Evolutionary conservation across 805 yeast genomes (phyloP).

Genomic region (Ogataea sp.): DNA sequence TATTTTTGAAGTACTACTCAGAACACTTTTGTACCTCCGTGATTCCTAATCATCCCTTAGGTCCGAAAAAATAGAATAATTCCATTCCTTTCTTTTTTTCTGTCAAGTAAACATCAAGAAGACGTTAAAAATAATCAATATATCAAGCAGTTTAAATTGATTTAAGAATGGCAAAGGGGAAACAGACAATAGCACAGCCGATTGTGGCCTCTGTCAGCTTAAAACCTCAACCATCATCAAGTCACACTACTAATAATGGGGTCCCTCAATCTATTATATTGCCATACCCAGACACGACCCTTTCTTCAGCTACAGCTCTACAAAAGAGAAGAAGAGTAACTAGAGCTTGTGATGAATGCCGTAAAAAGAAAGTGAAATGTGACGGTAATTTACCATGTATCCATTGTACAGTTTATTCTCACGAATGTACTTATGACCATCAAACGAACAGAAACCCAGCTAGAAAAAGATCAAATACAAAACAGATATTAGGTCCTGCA

Average conservation of each 20-base stretch:
- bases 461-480: constrained; percentile 25
- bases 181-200: background rate
- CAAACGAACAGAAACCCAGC: constrained; percentile 43
- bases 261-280: background rate
- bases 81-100: too few species aligned
- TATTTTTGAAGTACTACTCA: too few species aligned
- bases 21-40: too few species aligned
- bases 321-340: constrained; percentile 31
- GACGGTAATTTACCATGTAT: constrained; percentile 43
- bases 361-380: constrained; percentile 44
- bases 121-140: too few species aligned
- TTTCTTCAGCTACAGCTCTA: constrained; percentile 5
- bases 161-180: background rate
- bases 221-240: background rate
- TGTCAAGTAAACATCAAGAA: too few species aligned
- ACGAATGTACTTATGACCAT: constrained; percentile 78
- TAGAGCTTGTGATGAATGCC: constrained; percentile 45
- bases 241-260: background rate
- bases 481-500: background rate
- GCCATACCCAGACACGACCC: constrained; percentile 5
- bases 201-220: background rate
- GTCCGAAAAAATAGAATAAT: too few species aligned
- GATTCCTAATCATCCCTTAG: too few species aligned
- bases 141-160: too few species aligned
- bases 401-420: constrained; percentile 75